phyloP scores from a whole-genome alignment of 2,329 filamentous ascomycete genomes.

The Scedosporium apiospermum region DNA sequence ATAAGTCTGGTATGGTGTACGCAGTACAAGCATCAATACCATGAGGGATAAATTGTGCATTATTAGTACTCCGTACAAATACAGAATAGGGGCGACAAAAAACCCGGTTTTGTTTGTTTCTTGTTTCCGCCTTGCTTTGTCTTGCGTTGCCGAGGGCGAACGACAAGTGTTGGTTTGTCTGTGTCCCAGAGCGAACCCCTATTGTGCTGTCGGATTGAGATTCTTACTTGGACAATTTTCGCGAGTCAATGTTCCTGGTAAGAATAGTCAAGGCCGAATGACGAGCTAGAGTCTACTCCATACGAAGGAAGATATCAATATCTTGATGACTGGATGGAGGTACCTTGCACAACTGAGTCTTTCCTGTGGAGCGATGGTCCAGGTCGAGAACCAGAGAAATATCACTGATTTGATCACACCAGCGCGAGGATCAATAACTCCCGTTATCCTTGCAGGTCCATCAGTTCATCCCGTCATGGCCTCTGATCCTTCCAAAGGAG shows the following conservation, averaged over 20 bases:
- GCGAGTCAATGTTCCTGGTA: too few species aligned
- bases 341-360: too few species aligned
- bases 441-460: neutral
- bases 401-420: neutral
- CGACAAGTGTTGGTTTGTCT: neutral
- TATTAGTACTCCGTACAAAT: neutral
- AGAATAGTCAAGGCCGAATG: too few species aligned
- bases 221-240: too few species aligned
- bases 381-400: neutral
- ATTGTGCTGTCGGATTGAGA: neutral
- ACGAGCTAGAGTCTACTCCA: too few species aligned
- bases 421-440: neutral
- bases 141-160: neutral
- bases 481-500: neutral
- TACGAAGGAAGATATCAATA: too few species aligned
- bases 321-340: too few species aligned
- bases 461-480: neutral
- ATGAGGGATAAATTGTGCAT: neutral
- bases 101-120: neutral
- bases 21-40: neutral
- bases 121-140: neutral
- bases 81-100: neutral
- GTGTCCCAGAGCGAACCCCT: neutral
- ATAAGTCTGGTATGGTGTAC: neutral
- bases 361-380: neutral